Percentiles rank a stretch among this genome's conserved stretches.
phyloP scores from a whole-genome alignment of 768 basidiomycete genomes.

The Ramaria rubella region DNA sequence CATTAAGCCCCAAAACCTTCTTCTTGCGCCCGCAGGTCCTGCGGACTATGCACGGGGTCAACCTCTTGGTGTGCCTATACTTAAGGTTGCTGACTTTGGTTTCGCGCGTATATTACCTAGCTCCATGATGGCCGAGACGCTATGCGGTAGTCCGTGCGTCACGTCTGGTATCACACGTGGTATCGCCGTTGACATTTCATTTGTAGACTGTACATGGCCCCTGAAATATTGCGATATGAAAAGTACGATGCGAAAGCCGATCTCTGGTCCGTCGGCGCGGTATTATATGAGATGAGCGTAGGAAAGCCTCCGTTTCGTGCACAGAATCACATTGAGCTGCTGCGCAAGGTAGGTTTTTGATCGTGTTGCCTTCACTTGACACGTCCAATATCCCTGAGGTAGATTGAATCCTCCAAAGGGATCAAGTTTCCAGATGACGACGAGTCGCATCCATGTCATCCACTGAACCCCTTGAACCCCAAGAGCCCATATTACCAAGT shows the following conservation, averaged over 20 bases:
- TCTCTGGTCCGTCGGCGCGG: constrained; percentile 96
- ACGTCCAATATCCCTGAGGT: not conserved
- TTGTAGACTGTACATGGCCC: constrained; percentile 94
- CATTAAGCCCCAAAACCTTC: constrained; percentile 97
- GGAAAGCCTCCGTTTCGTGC: constrained; percentile 94
- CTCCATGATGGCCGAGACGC: constrained; percentile 92
- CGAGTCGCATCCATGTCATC: constrained; percentile 10
- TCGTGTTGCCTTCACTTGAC: not conserved
- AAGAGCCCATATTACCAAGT: constrained; percentile 10
- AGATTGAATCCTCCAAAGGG: constrained; percentile 11
- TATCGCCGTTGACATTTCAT: not conserved
- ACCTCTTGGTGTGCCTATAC: constrained; percentile 85
- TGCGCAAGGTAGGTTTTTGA: constrained; percentile 54
- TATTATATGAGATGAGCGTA: constrained; percentile 91
- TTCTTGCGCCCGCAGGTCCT: constrained; percentile 74
- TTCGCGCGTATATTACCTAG: constrained; percentile 91
- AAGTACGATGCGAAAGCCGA: constrained; percentile 98
- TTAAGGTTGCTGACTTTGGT: constrained; percentile 98
- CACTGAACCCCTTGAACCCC: constrained; percentile 7
- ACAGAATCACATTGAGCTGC: constrained; percentile 89
- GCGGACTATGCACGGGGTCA: constrained; percentile 83
- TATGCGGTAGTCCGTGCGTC: constrained; percentile 93
- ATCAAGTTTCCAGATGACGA: constrained; percentile 10
- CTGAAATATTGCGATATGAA: constrained; percentile 93
- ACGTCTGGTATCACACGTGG: not conserved